Percentiles rank a stretch among this genome's conserved stretches.
Evolutionary conservation across 306 rosid species (phyloP).

Genomic region (Senna siamea): DNA sequence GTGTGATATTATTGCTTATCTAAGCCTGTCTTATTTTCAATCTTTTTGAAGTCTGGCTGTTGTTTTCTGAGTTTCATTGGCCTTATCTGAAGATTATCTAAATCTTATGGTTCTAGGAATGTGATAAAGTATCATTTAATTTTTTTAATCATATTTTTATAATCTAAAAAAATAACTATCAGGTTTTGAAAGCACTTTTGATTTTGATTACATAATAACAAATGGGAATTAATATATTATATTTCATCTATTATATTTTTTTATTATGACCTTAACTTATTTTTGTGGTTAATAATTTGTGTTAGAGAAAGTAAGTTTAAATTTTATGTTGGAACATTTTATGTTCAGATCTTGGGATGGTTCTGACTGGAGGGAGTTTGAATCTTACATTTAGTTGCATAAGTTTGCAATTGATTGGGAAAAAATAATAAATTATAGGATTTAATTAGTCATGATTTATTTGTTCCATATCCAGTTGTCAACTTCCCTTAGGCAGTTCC

Average conservation of each 20-base stretch:
- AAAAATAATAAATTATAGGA: neutral
- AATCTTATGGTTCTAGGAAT: neutral
- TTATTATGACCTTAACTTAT: neutral
- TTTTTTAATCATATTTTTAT: neutral
- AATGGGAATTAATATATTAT: neutral
- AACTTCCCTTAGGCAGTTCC: neutral
- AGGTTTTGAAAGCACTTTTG: neutral
- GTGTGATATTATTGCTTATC: neutral
- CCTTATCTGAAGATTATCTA: too few relatives aligned
- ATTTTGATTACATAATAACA: neutral
- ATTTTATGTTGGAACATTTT: too few relatives aligned
- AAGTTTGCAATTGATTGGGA: neutral
- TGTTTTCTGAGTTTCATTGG: constrained; percentile 2
- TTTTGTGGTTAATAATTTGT: too few relatives aligned
- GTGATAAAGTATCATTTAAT: neutral
- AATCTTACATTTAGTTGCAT: neutral
- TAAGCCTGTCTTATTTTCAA: neutral
- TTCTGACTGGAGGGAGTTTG: neutral
- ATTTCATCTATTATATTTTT: neutral
- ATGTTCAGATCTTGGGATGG: too few relatives aligned
- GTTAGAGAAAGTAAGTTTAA: too few relatives aligned
- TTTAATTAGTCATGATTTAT: neutral
- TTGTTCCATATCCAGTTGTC: neutral
- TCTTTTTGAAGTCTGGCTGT: neutral
- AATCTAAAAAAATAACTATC: neutral